phyloP scores from a whole-genome alignment of 495 filamentous ascomycete genomes.

The Neurospora sp. region DNA sequence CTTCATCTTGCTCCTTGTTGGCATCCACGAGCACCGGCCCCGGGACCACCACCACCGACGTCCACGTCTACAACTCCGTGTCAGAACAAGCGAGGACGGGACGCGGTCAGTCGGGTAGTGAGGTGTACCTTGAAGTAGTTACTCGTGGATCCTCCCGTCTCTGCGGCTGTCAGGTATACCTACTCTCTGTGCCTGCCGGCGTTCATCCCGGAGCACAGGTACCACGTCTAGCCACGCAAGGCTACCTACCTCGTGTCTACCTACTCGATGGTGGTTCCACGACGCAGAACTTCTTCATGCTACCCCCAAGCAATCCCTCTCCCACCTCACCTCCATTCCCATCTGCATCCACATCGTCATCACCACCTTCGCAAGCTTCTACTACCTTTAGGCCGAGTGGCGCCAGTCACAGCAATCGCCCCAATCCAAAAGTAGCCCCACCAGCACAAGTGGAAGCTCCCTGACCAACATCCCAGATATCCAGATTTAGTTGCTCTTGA shows the following conservation, averaged over 20 bases:
- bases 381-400: conserved; percentile 1
- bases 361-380: not conserved
- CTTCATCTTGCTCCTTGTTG: not conserved
- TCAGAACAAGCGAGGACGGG: not conserved
- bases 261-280: not conserved
- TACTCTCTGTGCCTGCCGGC: not conserved
- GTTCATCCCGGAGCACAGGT: not conserved
- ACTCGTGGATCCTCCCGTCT: not conserved
- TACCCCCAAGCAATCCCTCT: not conserved
- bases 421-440: conserved; percentile 42
- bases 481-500: conserved; percentile 88
- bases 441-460: conserved; percentile 39
- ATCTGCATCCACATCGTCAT: not conserved
- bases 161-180: not conserved
- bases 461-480: conserved; percentile 83
- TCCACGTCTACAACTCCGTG: not conserved
- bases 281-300: not conserved
- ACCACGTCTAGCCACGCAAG: not conserved
- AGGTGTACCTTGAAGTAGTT: not conserved
- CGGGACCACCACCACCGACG: not conserved
- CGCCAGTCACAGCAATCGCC: conserved; percentile 48
- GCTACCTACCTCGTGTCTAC: not conserved
- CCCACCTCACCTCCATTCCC: not conserved
- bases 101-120: not conserved
- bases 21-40: not conserved